phyloP scores from a whole-genome alignment of 176 grass and related monocot species.

The Lolium rigidum region DNA sequence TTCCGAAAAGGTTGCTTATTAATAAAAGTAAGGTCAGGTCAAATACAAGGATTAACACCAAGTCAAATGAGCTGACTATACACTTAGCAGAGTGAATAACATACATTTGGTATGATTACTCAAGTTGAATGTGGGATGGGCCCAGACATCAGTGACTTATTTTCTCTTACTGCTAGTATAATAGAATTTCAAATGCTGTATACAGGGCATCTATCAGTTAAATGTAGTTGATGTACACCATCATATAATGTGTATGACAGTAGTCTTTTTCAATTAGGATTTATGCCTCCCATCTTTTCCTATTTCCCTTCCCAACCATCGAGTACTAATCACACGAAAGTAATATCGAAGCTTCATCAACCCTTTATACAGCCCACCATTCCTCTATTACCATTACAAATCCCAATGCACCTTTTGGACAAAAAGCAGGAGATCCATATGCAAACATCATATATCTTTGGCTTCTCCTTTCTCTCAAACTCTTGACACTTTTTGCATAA shows the following conservation, averaged over 20 bases:
- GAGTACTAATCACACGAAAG: neutral
- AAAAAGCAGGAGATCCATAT: neutral
- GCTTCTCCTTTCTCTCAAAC: slow-evolving; percentile 7
- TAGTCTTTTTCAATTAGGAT: neutral
- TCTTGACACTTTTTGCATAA: neutral
- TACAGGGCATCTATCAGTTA: neutral
- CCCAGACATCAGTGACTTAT: neutral
- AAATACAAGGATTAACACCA: slow-evolving; percentile 2
- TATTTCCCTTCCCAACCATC: neutral
- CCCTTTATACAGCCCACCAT: neutral
- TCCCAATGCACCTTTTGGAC: neutral
- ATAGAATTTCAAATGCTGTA: neutral
- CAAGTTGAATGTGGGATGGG: neutral
- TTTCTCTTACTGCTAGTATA: neutral
- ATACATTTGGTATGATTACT: slow-evolving; percentile 2
- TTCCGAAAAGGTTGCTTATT: neutral
- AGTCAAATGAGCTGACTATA: neutral
- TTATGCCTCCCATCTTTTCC: neutral
- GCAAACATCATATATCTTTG: neutral
- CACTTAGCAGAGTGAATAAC: neutral
- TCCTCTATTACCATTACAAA: neutral
- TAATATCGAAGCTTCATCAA: neutral
- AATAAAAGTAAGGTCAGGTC: neutral
- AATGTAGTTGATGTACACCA: neutral
- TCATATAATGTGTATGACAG: neutral